A percentile compares a stretch with the other conserved stretches of the same genome.
These are phyloP conservation scores for Suillus fuscotomentosus DNA, from an alignment of 768 basidiomycete species.

Conservation along the genomic window DNA sequence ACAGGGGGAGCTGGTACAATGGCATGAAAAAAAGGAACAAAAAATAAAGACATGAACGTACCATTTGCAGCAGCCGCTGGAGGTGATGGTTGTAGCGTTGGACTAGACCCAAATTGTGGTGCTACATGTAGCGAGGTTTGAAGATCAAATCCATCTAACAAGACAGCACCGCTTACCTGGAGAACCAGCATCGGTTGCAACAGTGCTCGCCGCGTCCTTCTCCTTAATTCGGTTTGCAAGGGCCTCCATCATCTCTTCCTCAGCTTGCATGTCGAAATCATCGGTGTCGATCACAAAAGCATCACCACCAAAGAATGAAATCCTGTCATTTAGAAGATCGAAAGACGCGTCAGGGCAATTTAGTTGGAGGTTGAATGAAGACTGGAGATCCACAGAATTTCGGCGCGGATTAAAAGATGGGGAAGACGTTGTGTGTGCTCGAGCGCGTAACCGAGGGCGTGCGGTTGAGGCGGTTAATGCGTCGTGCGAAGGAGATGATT, in stretches of 20 bases:
- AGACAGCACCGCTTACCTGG: background rate
- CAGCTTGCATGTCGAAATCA: conserved; percentile 23
- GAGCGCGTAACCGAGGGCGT: conserved; percentile 12
- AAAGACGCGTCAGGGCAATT: conserved; percentile 34
- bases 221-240: conserved; percentile 12
- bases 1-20: background rate
- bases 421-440: conserved; percentile 8
- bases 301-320: conserved; percentile 33
- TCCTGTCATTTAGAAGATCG: conserved; percentile 34
- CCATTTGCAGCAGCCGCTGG: background rate
- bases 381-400: conserved; percentile 31
- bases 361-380: conserved; percentile 34
- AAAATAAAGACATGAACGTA: background rate
- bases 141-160: background rate
- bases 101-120: background rate
- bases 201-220: conserved; percentile 3
- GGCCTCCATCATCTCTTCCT: conserved; percentile 22
- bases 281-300: conserved; percentile 25
- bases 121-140: background rate
- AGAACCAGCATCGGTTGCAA: background rate
- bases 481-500: background rate
- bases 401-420: conserved; percentile 22
- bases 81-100: background rate
- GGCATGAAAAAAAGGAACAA: background rate
- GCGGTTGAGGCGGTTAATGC: conserved; percentile 7